Evolutionary conservation across 129 eudicot genomes (phyloP).

Genomic region (Heracleum sosnowskyi): DNA sequence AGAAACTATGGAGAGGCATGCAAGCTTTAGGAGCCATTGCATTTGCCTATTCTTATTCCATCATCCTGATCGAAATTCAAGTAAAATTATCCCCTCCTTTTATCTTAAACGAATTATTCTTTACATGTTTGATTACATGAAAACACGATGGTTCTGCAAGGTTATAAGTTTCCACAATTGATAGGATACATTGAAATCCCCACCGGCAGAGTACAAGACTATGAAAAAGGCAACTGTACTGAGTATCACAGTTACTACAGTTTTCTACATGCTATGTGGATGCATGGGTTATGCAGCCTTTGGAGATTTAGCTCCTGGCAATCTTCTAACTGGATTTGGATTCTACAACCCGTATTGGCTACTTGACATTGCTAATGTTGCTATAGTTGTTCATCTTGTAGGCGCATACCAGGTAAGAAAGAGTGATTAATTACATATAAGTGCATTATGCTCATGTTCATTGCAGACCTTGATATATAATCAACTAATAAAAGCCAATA

Average conservation of each 20-base stretch:
- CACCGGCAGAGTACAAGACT: conserved; percentile 67
- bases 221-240: conserved; percentile 52
- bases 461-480: no score
- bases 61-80: conserved; percentile 68
- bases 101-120: background rate
- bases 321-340: conserved; percentile 62
- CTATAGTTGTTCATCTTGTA: conserved; percentile 61
- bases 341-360: conserved; percentile 69
- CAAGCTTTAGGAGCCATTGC: conserved; percentile 82
- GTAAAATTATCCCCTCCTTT: conserved; percentile 6
- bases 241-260: conserved; percentile 45
- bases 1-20: conserved; percentile 69
- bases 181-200: conserved; percentile 61
- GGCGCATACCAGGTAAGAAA: conserved; percentile 64
- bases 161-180: background rate
- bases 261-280: conserved; percentile 57
- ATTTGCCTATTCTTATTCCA: conserved; percentile 62
- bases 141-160: background rate
- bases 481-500: no score
- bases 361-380: conserved; percentile 63
- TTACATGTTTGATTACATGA: background rate
- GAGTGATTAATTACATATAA: background rate
- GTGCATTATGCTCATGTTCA: background rate
- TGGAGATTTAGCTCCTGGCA: conserved; percentile 61
- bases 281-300: conserved; percentile 84